Conservation (phyloP, 345 rosid genomes). For the Gossypioides kirkii region DNA sequence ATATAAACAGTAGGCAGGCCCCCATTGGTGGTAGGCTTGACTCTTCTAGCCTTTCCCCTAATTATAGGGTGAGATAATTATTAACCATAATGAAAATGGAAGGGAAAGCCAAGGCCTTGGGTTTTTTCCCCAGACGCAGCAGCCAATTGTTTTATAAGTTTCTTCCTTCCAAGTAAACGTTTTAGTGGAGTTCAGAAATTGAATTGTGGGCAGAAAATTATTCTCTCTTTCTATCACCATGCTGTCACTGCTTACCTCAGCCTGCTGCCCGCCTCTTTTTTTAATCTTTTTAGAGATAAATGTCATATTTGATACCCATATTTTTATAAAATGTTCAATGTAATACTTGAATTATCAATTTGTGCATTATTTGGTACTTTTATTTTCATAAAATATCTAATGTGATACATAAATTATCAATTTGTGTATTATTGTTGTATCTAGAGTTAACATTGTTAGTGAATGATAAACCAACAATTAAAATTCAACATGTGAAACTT, state of each 20-base stretch:
- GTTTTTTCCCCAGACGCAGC: neutral
- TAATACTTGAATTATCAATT: too few relatives aligned
- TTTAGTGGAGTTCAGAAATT: neutral
- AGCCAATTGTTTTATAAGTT: neutral
- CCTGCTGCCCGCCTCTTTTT: neutral
- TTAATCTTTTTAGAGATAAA: too few relatives aligned
- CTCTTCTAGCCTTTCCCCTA: neutral
- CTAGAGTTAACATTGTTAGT: too few relatives aligned
- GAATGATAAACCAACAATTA: too few relatives aligned
- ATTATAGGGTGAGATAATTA: neutral
- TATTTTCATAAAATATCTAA: too few relatives aligned
- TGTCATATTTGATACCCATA: too few relatives aligned
- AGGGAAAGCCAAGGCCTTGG: neutral
- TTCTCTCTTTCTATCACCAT: neutral
- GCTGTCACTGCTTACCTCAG: constrained; percentile 12
- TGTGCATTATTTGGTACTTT: rapidly evolving
- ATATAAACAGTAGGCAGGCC: neutral
- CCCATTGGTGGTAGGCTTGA: constrained; percentile 5
- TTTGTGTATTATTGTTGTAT: too few relatives aligned
- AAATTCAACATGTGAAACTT: too few relatives aligned
- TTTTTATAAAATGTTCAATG: too few relatives aligned
- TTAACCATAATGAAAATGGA: neutral
- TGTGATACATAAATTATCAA: too few relatives aligned
- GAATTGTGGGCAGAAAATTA: neutral
- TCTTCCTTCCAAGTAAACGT: neutral